Base-by-base conservation (phyloP, 2,329 filamentous ascomycete genomes). In the Achaetomium macrosporum region DNA sequence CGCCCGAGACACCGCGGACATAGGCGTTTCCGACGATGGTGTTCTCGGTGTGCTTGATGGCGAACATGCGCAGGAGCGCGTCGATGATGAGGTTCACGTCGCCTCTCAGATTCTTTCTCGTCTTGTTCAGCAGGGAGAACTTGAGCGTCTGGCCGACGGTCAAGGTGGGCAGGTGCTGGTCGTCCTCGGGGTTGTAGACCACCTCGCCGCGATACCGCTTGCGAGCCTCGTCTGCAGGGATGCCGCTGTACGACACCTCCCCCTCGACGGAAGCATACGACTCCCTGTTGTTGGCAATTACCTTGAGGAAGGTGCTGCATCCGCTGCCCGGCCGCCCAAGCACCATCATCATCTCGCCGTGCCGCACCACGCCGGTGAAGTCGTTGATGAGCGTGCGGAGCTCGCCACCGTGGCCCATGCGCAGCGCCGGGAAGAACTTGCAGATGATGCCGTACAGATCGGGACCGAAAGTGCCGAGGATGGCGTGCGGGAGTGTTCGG, bases 401-500 rank as follows among this genome's bases (percentile, higher is more conserved):
- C 49, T 59, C 56, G n/a, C 48, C 53, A 13, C 51, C 19, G 25
- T 50, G 46, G 25, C 44, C 44, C 2, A 59, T 25, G 11, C 57
- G 59, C 25, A 65, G 42, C 2, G 31, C 58, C 1, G 73, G 73
- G 6, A 77, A 59, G 43, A 65, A 68, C 2, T 65, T 61, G 30
- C 67, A 68, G 13, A 90, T 61, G 7, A 88, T 70, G 19, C 73
- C 77, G 66, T 88, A 92, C 1, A 92, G 71, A 66, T 92, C 88
- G 0, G 88, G 88, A 0, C 88, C 88, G 65, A 93, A 92, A 0
- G 87, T 90, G 19, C 87, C 87, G 5, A 90, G 57, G 36, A 92
- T 75, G 2, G 88, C 88, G 58, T 88, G 79, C 0, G 88, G 87
- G 0, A 92, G 60, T 1, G 61, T 62, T 3, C 54, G 52, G 10